Evolutionary conservation across 2,329 filamentous ascomycete genomes (phyloP).

Genomic region (Dendryphion nanum): DNA sequence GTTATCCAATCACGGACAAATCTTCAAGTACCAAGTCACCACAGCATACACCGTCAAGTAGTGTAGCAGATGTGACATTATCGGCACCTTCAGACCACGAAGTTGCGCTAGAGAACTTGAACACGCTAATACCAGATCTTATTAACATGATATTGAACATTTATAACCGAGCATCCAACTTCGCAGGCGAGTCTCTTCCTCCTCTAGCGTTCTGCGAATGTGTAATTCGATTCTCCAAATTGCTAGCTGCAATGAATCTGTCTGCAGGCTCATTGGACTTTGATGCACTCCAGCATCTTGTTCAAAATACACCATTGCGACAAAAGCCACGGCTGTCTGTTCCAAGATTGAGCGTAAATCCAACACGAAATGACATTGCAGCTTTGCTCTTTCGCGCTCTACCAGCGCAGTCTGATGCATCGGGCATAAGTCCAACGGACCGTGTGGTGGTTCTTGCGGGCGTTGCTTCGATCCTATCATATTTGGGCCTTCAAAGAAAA

Average conservation of each 20-base stretch:
- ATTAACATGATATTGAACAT: constrained; percentile 71
- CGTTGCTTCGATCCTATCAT: constrained; percentile 80
- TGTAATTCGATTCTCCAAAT: constrained; percentile 69
- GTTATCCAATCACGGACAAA: constrained; percentile 52
- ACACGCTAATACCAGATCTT: constrained; percentile 67
- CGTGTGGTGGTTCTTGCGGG: constrained; percentile 78
- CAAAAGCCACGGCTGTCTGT: constrained; percentile 42
- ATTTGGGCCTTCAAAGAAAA: constrained; percentile 79
- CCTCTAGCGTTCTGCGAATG: constrained; percentile 71
- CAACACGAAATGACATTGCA: constrained; percentile 37
- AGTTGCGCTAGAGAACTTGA: constrained; percentile 47
- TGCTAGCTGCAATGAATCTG: constrained; percentile 66
- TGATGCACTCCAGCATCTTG: constrained; percentile 50
- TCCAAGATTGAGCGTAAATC: constrained; percentile 32
- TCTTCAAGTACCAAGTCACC: constrained; percentile 43
- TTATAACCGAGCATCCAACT: constrained; percentile 65
- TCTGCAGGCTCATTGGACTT: constrained; percentile 63
- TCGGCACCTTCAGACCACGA: constrained; percentile 44
- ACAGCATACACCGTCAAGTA: constrained; percentile 40
- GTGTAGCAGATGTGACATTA: constrained; percentile 37
- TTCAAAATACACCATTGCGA: constrained; percentile 43
- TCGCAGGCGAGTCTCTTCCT: constrained; percentile 66
- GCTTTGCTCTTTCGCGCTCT: constrained; percentile 37
- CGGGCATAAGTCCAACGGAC: constrained; percentile 70
- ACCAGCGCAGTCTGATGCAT: constrained; percentile 56